phyloP scores from a whole-genome alignment of 441 rosid species.

The Populus hybrid region DNA sequence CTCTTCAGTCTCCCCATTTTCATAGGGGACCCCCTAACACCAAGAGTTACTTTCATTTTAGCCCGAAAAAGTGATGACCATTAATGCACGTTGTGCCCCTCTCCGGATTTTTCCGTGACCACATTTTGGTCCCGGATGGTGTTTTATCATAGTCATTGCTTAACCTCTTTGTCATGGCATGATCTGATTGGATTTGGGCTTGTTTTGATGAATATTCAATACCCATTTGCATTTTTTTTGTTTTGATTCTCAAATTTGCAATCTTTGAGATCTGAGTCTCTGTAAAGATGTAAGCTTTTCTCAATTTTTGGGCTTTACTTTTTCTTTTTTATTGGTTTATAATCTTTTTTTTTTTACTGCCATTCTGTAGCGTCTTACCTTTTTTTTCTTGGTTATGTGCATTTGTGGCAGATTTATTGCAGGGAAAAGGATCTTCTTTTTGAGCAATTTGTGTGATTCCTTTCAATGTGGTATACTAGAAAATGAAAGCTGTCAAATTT shows the following conservation, averaged over 20 bases:
- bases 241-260: conserved; percentile 27
- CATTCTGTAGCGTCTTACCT: conserved; percentile 51
- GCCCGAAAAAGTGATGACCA: conserved; percentile 28
- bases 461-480: conserved; percentile 30
- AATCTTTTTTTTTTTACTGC: conserved; percentile 36
- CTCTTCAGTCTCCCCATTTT: conserved; percentile 23
- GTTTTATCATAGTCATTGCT: conserved; percentile 21
- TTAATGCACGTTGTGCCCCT: conserved; percentile 33
- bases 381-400: conserved; percentile 26
- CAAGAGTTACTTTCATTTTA: conserved; percentile 7
- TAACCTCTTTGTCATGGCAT: conserved; percentile 22
- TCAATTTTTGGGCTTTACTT: conserved; percentile 17
- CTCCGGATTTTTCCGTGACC: conserved; percentile 25
- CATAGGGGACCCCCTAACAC: conserved; percentile 31
- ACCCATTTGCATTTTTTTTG: conserved; percentile 25
- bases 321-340: conserved; percentile 24
- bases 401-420: conserved; percentile 57
- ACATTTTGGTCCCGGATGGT: conserved; percentile 32
- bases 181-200: conserved; percentile 40
- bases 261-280: conserved; percentile 44
- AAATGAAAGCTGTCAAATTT: conserved; percentile 32
- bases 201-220: conserved; percentile 26
- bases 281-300: conserved; percentile 49
- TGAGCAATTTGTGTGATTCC: conserved; percentile 34
- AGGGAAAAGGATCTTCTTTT: conserved; percentile 51